Conservation (phyloP, 306 rosid genomes). For the Begonia masoniana region DNA sequence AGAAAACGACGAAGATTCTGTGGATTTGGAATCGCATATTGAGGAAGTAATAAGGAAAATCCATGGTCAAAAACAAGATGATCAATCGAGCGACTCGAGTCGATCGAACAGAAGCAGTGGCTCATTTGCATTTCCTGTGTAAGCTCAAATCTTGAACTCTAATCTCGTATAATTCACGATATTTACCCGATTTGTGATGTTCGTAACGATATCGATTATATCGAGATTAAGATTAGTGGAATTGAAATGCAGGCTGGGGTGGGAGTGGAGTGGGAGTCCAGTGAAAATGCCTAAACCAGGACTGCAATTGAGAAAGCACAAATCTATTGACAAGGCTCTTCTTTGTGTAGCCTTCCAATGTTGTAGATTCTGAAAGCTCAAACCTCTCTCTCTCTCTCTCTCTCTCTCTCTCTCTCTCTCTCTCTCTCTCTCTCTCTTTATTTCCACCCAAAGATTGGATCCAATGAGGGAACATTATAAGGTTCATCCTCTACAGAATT, state of each 20-base stretch:
- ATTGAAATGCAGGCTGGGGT: constrained; percentile 33
- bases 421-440: neutral
- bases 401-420: neutral
- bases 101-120: constrained; percentile 39
- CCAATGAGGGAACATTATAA: too few relatives aligned
- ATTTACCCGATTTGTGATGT: neutral
- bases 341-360: constrained; percentile 41
- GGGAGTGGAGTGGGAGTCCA: constrained; percentile 72
- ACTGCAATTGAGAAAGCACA: constrained; percentile 39
- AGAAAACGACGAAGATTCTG: constrained; percentile 14
- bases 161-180: neutral
- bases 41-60: constrained; percentile 7
- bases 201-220: too few relatives aligned
- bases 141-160: constrained; percentile 12
- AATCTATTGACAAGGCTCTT: constrained; percentile 1
- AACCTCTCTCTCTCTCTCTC: neutral
- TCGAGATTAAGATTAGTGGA: neutral
- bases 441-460: too few relatives aligned
- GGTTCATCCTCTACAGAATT: too few relatives aligned
- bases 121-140: constrained; percentile 80
- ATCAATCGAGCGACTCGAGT: constrained; percentile 34
- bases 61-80: neutral
- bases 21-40: constrained; percentile 6
- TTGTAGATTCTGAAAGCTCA: constrained; percentile 35
- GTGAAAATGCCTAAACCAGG: constrained; percentile 54